A percentile compares a stretch with the other conserved stretches of the same genome.
These are phyloP conservation scores for Colletotrichum sp. DNA, from an alignment of 2,329 filamentous ascomycete species.

Conservation along the genomic window DNA sequence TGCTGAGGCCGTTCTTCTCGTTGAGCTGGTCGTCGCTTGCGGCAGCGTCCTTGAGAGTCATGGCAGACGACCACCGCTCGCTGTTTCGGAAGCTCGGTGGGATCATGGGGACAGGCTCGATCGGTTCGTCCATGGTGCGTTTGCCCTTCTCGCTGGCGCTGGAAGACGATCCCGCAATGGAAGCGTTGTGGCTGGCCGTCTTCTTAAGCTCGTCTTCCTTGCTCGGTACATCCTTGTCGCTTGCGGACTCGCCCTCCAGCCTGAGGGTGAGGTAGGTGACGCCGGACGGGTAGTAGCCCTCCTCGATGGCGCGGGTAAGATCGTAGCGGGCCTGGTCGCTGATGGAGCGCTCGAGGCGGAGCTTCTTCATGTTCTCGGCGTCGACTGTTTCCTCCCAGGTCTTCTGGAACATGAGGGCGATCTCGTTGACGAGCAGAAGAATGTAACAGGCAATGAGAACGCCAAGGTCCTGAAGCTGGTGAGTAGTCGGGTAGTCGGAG, in stretches of 20 bases:
- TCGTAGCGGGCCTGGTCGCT: constrained; percentile 18
- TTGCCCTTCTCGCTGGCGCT: constrained; percentile 17
- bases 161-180: constrained; percentile 11
- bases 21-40: background rate
- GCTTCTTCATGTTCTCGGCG: constrained; percentile 13
- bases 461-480: constrained; percentile 28
- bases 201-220: constrained; percentile 16
- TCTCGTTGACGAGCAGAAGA: constrained; percentile 21
- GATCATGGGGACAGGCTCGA: constrained; percentile 14
- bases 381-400: constrained; percentile 16
- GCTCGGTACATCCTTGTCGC: constrained; percentile 11
- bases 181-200: constrained; percentile 10
- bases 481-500: constrained; percentile 23
- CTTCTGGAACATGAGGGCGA: constrained; percentile 20
- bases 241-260: constrained; percentile 14
- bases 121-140: constrained; percentile 1
- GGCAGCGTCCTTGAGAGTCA: constrained; percentile 8
- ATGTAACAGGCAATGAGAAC: constrained; percentile 24
- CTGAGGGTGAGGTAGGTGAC: constrained; percentile 18
- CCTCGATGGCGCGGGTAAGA: constrained; percentile 16
- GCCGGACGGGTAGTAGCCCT: constrained; percentile 18
- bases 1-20: background rate
- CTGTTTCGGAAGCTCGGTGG: constrained; percentile 16
- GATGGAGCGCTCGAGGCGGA: constrained; percentile 13
- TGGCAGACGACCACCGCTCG: constrained; percentile 17